A percentile compares a stretch with the other conserved stretches of the same genome.
phyloP scores from a whole-genome alignment of 2,329 filamentous ascomycete species.

The Phyllosticta paracitricarpa region DNA sequence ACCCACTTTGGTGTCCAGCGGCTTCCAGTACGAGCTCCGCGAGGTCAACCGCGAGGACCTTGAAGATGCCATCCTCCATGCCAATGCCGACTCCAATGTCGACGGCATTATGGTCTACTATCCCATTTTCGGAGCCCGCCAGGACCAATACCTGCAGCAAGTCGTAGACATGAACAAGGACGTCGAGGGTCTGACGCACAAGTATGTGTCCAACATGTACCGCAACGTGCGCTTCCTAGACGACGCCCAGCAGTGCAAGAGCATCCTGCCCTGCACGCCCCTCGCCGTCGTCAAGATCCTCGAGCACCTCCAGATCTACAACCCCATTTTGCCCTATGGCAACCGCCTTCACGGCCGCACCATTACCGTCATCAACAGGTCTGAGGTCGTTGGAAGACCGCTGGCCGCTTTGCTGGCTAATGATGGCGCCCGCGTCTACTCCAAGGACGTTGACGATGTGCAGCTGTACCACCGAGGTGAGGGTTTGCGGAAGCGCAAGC shows the following conservation, averaged over 20 bases:
- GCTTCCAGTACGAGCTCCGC: slow-evolving; percentile 80
- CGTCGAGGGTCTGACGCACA: slow-evolving; percentile 88
- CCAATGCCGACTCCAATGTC: slow-evolving; percentile 67
- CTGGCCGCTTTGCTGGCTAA: slow-evolving; percentile 90
- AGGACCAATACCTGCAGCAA: slow-evolving; percentile 94
- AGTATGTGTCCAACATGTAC: slow-evolving; percentile 99
- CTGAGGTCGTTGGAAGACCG: slow-evolving; percentile 88
- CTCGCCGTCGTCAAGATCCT: slow-evolving; percentile 95
- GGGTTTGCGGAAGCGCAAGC: slow-evolving; percentile 74
- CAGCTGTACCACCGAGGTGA: slow-evolving; percentile 86
- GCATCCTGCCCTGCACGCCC: slow-evolving; percentile 88
- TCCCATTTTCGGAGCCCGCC: slow-evolving; percentile 82
- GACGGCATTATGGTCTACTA: slow-evolving; percentile 98
- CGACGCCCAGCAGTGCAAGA: slow-evolving; percentile 70
- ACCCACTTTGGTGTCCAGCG: slow-evolving; percentile 35
- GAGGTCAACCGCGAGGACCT: slow-evolving; percentile 77
- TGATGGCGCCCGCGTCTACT: slow-evolving; percentile 91
- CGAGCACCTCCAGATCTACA: slow-evolving; percentile 93
- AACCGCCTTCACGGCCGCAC: slow-evolving; percentile 90
- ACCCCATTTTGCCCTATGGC: slow-evolving; percentile 82
- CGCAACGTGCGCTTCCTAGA: slow-evolving; percentile 95
- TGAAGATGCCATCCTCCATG: slow-evolving; percentile 76
- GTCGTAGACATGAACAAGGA: slow-evolving; percentile 85
- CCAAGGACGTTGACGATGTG: slow-evolving; percentile 82
- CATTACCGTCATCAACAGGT: slow-evolving; percentile 92